Base-by-base conservation (phyloP, 2,329 filamentous ascomycete genomes). In the Cercospora zeina region DNA sequence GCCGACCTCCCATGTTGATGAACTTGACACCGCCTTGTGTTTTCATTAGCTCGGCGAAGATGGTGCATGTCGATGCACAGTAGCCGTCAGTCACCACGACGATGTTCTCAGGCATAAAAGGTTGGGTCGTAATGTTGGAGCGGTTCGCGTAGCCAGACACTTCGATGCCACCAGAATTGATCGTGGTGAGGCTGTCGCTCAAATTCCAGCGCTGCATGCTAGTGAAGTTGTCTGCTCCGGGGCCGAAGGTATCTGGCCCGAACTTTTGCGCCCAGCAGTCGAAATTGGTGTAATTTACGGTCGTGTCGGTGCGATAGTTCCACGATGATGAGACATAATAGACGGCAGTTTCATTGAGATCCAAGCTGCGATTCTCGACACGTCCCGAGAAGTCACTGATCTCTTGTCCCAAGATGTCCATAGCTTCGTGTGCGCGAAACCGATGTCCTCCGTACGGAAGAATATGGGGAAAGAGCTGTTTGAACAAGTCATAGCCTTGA, bases 401-500 rank as follows among this genome's bases (percentile, higher is more conserved):
- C 42, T 79, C 71, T 64, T 78, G 60, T 64, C 80, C 73, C 10
- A 85, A 72, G 14, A 80, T 67, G 47, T 79, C 72, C 30, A 82
- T 76, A 19, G 76, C 75, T 59, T 83, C 80, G 37, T 80, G 75
- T 2, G 82, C 78, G 11, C 83, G 78, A 71, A 84, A 77, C 24
- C 83, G 81, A 63, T 79, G 79, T 4, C 77, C 80, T 3, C 80
- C 80, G 61, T 82, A 83, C 3, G 79, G 78, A 3, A 78, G 73
- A 8, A 80, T 75, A 11, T 77, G 73, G 0, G 83, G 84, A 75
- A 84, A 83, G 0, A 86, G 76, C 71, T 81, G 74, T 58, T 83
- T 82, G 75, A 87, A 87, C 27, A 88, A 77, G 69, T 87, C 85
- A 66, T 85, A 86, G 14, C 65, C 85, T n/a, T 83, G 79, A 7